phyloP scores from a whole-genome alignment of 2,329 filamentous ascomycete genomes.

The Neonectria magnoliae region DNA sequence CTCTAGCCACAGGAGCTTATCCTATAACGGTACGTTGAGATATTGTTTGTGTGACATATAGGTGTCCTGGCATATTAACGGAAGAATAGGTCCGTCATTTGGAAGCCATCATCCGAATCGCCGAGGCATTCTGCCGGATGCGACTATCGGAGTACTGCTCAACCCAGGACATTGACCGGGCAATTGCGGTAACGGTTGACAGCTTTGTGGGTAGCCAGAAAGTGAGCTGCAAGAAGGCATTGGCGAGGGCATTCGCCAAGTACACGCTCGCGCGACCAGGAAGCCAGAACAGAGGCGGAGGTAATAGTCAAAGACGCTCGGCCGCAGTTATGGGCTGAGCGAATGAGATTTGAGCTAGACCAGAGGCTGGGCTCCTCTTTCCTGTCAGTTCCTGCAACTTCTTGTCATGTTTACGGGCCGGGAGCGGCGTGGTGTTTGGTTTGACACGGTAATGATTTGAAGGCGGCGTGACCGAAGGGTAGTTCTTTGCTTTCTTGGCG shows the following conservation, averaged over 20 bases:
- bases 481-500: not conserved
- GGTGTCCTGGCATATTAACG: slow-evolving; percentile 26
- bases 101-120: slow-evolving; percentile 96
- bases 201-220: slow-evolving; percentile 97
- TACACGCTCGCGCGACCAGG: slow-evolving; percentile 73
- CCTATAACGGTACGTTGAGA: slow-evolving; percentile 87
- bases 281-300: slow-evolving; percentile 37
- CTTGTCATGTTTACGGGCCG: not conserved
- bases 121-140: slow-evolving; percentile 97
- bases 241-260: slow-evolving; percentile 94
- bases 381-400: not conserved
- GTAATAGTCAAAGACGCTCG: slow-evolving; percentile 42
- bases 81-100: slow-evolving; percentile 86
- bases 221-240: slow-evolving; percentile 95
- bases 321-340: slow-evolving; percentile 44
- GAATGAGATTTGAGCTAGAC: not conserved
- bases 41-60: not conserved
- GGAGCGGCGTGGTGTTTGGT: not conserved
- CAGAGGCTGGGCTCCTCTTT: not conserved
- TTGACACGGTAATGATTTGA: slow-evolving; percentile 7
- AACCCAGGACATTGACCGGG: slow-evolving; percentile 90
- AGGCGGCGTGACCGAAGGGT: not conserved
- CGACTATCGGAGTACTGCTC: slow-evolving; percentile 96
- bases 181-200: slow-evolving; percentile 95
- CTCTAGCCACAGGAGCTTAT: slow-evolving; percentile 92